Base-by-base conservation (phyloP, 768 basidiomycete genomes). In the Pisolithus microcarpus region DNA sequence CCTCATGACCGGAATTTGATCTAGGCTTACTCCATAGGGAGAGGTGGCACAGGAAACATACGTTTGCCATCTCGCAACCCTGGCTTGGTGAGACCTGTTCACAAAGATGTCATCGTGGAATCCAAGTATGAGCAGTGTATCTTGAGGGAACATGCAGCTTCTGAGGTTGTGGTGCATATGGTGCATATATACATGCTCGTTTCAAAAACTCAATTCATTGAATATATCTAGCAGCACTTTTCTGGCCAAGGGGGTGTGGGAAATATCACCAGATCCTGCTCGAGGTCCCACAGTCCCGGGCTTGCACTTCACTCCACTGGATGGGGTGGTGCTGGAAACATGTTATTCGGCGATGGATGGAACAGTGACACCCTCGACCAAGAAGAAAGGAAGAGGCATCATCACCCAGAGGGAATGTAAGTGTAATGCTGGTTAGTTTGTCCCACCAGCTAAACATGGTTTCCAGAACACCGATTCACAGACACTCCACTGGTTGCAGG, bases 1-100 rank as follows among this genome's bases (percentile, higher is more conserved):
- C 8, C 43, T 43, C 26, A n/a, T n/a, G 7, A 10, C 13, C 26
- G 13, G n/a, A n/a, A n/a, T 11, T 11, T 0, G 1, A 10, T 42
- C 21, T 34, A 56, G 57, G n/a, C 56, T 55, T 72, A 69, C 55
- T 82, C 80, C 18, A 76, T 77, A 38, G 91, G 91, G 10, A 81
- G 90, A 46, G 91, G 91, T 24, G 91, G 91, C 15, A 78, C 78
- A 7, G 91, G 91, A 8, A 94, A 94, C 74, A 82, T 93, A 47
- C 82, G 87, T 51, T 85, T 87, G 2, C 83, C 82, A 0, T 87
- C 87, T 21, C 78, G 81, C 34, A 82, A 81, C 48, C 46, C 66
- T 51, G 45, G 55, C 18, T 59, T 65, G 1, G 55, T 58, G 36
- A 52, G 64, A 13, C 68, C 65, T 43, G 58, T 69, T 1, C 38